Conservation (phyloP, 192 early-diverging fungal species). For the Umbelopsis sp. region DNA sequence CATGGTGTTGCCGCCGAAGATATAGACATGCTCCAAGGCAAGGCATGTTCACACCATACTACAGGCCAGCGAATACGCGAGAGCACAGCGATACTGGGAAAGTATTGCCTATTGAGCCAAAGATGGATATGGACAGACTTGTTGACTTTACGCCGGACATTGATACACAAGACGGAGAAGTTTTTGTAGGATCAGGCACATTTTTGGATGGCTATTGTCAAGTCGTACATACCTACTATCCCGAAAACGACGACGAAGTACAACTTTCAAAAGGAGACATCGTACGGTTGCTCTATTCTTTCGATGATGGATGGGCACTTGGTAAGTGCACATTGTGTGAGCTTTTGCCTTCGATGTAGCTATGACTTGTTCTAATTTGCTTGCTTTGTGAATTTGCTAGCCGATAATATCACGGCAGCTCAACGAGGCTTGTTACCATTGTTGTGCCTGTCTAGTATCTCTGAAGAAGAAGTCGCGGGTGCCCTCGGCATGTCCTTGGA, state of each 20-base stretch:
- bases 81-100: neutral
- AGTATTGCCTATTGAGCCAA: neutral
- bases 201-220: conserved; percentile 21
- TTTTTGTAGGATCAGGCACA: neutral
- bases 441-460: conserved; percentile 25
- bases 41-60: conserved; percentile 7
- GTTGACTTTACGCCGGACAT: neutral
- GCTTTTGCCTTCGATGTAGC: neutral
- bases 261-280: conserved; percentile 28
- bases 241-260: conserved; percentile 28
- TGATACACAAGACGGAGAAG: neutral
- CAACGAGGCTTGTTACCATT: conserved; percentile 33
- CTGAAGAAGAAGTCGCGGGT: conserved; percentile 19
- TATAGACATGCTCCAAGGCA: neutral
- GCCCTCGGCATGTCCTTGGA: conserved; percentile 4
- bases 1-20: conserved; percentile 1
- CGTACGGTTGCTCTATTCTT: conserved; percentile 28
- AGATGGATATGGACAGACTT: neutral
- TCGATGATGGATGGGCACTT: conserved; percentile 38
- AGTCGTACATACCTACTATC: conserved; percentile 20
- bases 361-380: neutral
- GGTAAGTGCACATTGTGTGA: conserved; percentile 18
- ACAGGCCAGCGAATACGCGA: neutral
- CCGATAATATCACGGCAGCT: conserved; percentile 29
- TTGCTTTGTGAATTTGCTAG: neutral